Evolutionary conservation across 2,329 filamentous ascomycete genomes (phyloP), one percentile per base, ranked within the genome.

Genomic region (Alternaria sp.): DNA sequence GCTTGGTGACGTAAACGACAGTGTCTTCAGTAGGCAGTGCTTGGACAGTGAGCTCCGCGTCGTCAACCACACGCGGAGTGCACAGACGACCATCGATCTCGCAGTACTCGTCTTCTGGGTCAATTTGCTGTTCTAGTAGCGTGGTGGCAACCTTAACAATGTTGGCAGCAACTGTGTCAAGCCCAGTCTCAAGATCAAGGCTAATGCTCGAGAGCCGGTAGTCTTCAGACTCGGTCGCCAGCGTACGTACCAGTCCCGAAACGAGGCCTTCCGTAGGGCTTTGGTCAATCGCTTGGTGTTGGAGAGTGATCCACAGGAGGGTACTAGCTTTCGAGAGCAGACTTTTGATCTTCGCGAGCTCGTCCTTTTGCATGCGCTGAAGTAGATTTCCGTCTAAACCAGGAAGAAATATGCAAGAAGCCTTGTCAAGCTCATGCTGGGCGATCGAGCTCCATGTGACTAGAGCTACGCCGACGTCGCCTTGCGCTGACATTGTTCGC

Each of bases 91-190:
- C 57, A 14, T 61, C 41, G 5, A 57, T 36, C 18, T 65, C 62
- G 16, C 53, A 39, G 34, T 67, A 67, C 22, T 67, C 64, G 44
- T 62, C 58, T 51, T 65, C 62, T 2, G 60, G 57, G 7, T 61
- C 54, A 3, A n/a, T 51, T 8, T 51, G 43, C 5, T 48, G 16
- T 11, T 44, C 20, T 3, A 58, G 8, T 11, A 55, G 34, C 22
- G 54, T 26, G 5, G 49, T 46, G 24, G 41, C 34, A 8, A 65
- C 49, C 11, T 48, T 54, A 4, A 20, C 20, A 32, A 64, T 57
- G 24, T 63, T 47, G 4, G 22, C 14, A 6, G 54, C 54, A 8
- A 20, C 22, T 8, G n/a, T 52, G 2, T 39, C 22, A 6, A 48
- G 12, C 16, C 43, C 34, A 16, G 34, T 22, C n/a, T 30, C 28